Evolutionary conservation across 1,139 yeast species (phyloP), one percentile per base, ranked within the genome.

Genomic region (Taphrina deformans): DNA sequence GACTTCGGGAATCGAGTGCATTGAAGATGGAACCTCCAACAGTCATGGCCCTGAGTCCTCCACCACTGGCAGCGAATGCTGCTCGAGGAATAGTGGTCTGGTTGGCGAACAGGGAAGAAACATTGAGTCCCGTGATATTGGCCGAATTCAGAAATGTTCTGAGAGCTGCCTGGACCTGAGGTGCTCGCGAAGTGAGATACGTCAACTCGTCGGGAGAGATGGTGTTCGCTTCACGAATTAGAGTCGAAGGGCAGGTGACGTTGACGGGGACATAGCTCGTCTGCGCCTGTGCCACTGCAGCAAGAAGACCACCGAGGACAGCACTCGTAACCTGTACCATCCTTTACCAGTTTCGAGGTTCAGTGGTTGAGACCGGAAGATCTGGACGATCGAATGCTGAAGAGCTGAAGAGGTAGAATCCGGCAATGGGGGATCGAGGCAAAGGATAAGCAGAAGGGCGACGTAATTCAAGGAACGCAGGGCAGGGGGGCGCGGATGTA

Each of bases 11-110:
- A 74, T 91, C 97, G 67, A 89, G 76, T 0, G 93, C 97, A 16
- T 92, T 79, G 48, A 90, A 76, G 74, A 86, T 85, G 48, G 97
- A 97, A 1, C 96, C 97, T n/a, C 96, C 96, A 65, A 80, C 77
- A 50, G 90, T 77, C 96, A 90, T 89, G 61, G 97, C 96, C 67
- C 97, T 82, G 76, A 89, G 90, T 2, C 97, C 96, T 72, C 97
- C 97, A 46, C 97, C 97, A 4, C 93, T 85, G 73, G 89, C 87
- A 2, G 96, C 91, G 23, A 90, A 73, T 2, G 87, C 97, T 64
- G 89, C 79, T 65, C 83, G 79, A 26, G 78, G 76, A 27, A 59
- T 50, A 33, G 81, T 76, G 52, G 75, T 68, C 75, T 78, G 71
- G 66, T 76, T 73, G 23, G 66, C 87, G 73, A 71, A 84, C 85